phyloP scores from a whole-genome alignment of 441 rosid genomes.

The Syzygium malaccense region DNA sequence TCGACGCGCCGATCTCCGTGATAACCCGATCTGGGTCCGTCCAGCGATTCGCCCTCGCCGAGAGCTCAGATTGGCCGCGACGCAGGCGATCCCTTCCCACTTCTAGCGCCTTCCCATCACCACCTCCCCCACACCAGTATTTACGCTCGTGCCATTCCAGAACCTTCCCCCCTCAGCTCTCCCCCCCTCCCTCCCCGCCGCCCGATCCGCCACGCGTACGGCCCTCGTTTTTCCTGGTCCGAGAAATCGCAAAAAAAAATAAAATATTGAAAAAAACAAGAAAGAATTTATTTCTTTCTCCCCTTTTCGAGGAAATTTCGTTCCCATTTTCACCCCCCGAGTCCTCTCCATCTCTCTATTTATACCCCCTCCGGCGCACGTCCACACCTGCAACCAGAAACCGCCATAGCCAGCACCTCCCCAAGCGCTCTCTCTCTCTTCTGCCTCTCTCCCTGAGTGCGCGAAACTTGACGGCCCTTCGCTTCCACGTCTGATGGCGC shows the following conservation, averaged over 20 bases:
- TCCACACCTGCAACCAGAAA: rapidly evolving
- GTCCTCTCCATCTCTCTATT: not conserved
- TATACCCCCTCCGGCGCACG: not conserved
- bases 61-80: not conserved
- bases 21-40: not conserved
- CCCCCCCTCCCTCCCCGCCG: not conserved
- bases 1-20: not conserved
- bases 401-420: not conserved
- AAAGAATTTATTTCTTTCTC: not conserved
- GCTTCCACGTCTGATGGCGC: not conserved
- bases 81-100: not conserved
- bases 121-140: not conserved
- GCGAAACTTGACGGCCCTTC: not conserved
- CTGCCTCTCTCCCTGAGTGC: not conserved
- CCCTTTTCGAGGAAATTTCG: not conserved
- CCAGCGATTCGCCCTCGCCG: not conserved
- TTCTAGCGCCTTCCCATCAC: not conserved
- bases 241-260: not conserved
- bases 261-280: too few species aligned
- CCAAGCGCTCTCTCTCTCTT: not conserved
- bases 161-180: not conserved
- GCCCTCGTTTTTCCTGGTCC: rapidly evolving
- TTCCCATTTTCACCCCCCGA: not conserved
- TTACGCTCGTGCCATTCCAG: not conserved
- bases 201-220: not conserved